phyloP scores from a whole-genome alignment of 2,329 filamentous ascomycete species.

The Stagonosporopsis vannaccii region DNA sequence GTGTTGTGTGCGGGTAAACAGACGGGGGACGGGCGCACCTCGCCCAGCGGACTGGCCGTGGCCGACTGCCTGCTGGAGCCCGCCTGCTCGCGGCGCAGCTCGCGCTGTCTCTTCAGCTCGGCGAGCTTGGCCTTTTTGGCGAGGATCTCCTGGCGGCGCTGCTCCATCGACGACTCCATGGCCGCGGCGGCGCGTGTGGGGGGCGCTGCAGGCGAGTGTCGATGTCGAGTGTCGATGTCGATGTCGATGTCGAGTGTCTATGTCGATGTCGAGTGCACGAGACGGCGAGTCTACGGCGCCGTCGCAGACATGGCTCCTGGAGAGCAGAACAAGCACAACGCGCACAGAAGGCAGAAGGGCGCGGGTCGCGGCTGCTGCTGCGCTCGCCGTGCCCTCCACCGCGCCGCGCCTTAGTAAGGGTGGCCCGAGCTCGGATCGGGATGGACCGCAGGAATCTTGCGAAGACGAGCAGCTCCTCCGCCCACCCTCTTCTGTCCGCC shows the following conservation, averaged over 20 bases:
- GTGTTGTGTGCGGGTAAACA: constrained; percentile 7
- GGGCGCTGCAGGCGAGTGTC: constrained; percentile 30
- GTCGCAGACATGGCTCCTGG: constrained; percentile 15
- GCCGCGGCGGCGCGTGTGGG: constrained; percentile 18
- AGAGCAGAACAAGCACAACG: not conserved
- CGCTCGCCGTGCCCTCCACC: not conserved
- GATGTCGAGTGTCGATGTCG: not conserved
- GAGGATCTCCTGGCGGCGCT: constrained; percentile 93
- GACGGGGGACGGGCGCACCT: constrained; percentile 63
- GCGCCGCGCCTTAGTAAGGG: constrained; percentile 24
- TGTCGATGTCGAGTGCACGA: not conserved
- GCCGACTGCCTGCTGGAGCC: constrained; percentile 70
- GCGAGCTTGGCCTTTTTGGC: constrained; percentile 97
- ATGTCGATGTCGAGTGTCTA: constrained; percentile 5
- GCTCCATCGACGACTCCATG: constrained; percentile 67
- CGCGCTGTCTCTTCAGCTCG: constrained; percentile 91
- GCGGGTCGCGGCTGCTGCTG: constrained; percentile 1
- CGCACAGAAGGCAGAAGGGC: too few relatives aligned
- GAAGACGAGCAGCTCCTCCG: constrained; percentile 29
- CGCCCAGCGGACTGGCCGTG: constrained; percentile 67
- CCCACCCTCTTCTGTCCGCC: constrained; percentile 32
- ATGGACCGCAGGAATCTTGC: constrained; percentile 32
- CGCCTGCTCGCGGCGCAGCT: constrained; percentile 76
- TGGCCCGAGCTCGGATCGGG: constrained; percentile 9
- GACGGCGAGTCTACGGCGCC: constrained; percentile 12